Evolutionary conservation across 371 early-diverging fungal species (phyloP).

Genomic region (Smittium culicis): DNA sequence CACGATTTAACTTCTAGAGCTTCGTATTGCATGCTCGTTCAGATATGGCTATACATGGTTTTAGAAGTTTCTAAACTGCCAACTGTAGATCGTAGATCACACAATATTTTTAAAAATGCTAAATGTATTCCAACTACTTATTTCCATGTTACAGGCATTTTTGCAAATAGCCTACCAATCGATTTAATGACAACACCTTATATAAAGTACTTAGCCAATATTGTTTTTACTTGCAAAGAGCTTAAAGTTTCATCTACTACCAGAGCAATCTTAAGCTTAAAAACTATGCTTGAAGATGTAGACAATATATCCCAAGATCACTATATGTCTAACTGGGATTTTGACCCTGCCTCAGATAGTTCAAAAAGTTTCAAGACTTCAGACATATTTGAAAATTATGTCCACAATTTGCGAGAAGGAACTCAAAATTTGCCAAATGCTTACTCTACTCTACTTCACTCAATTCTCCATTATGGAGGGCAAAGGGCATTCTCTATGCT

Average conservation of each 20-base stretch:
- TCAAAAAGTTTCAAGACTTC: background rate
- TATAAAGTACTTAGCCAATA: conserved; percentile 17
- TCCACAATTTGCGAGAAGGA: conserved; percentile 2
- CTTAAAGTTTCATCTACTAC: background rate
- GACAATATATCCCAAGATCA: background rate
- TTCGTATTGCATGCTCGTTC: conserved; percentile 20
- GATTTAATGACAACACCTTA: conserved; percentile 29
- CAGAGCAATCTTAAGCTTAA: background rate
- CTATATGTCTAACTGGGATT: conserved; percentile 7
- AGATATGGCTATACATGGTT: conserved; percentile 22
- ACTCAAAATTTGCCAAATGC: conserved; percentile 29
- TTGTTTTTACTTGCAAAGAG: conserved; percentile 14
- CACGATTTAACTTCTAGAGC: conserved; percentile 12
- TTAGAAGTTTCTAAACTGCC: conserved; percentile 19
- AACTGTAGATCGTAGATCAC: conserved; percentile 3
- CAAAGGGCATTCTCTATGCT: conserved; percentile 21
- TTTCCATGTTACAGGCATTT: conserved; percentile 27
- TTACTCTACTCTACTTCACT: conserved; percentile 27
- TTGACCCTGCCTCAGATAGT: background rate
- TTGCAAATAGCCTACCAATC: conserved; percentile 28
- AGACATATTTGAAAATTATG: conserved; percentile 2
- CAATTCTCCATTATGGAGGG: conserved; percentile 32
- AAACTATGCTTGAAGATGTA: background rate
- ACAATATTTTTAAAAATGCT: background rate
- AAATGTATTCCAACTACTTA: conserved; percentile 14